phyloP scores from a whole-genome alignment of 2,329 filamentous ascomycete species.

The Diaporthe humulicola region DNA sequence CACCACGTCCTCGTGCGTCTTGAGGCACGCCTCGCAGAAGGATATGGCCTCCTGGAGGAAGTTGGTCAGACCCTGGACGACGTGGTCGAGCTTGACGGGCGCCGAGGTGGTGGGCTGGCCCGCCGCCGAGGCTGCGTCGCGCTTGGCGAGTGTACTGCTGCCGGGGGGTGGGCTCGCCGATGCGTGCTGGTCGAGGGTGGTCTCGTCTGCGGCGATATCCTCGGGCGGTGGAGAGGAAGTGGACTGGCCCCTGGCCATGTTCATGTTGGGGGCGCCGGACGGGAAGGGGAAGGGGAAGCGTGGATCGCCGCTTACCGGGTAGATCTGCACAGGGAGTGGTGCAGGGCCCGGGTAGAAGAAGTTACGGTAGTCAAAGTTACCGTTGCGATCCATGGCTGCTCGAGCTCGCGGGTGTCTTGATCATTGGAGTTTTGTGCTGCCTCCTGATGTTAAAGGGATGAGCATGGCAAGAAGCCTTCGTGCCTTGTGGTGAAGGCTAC shows the following conservation, averaged over 20 bases:
- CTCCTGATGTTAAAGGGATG: neutral
- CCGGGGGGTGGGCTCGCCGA: neutral
- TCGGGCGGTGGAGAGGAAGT: neutral
- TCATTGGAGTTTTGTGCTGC: neutral
- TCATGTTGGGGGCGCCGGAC: neutral
- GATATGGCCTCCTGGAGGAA: slow-evolving; percentile 27
- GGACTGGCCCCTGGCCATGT: neutral
- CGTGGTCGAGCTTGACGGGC: slow-evolving; percentile 21
- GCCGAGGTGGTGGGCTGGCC: neutral
- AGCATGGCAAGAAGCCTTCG: neutral
- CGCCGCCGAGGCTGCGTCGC: neutral
- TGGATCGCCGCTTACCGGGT: slow-evolving; percentile 20
- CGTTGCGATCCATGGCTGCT: slow-evolving; percentile 26
- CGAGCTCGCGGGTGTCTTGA: no score
- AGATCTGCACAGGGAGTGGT: slow-evolving; percentile 19
- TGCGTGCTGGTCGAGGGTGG: neutral
- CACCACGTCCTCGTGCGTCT: slow-evolving; percentile 55
- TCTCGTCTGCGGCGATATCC: neutral
- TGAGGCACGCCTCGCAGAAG: slow-evolving; percentile 33
- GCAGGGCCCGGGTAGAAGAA: slow-evolving; percentile 23
- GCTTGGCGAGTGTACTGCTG: slow-evolving; percentile 3
- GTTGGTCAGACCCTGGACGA: slow-evolving; percentile 25
- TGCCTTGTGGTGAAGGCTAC: neutral
- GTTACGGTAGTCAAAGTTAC: slow-evolving; percentile 27
- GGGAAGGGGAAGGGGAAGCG: slow-evolving; percentile 25